These are phyloP conservation scores for Trichoderma arundinaceum DNA, from an alignment of 2,329 filamentous ascomycete species.

Conservation along the genomic window DNA sequence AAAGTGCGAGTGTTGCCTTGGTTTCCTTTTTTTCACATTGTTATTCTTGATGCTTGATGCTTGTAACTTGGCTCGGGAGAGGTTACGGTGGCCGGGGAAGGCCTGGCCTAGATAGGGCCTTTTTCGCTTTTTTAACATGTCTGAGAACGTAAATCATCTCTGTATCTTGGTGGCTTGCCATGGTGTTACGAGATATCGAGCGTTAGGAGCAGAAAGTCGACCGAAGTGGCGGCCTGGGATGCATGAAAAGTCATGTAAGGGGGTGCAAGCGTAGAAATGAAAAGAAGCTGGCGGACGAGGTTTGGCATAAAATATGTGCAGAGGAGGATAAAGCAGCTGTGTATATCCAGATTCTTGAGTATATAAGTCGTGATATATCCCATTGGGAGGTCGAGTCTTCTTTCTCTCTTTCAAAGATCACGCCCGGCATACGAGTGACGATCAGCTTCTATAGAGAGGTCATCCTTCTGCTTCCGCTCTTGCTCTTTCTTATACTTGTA, in stretches of 20 bases:
- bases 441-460: too few relatives aligned
- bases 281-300: not conserved
- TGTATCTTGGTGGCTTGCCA: constrained; percentile 6
- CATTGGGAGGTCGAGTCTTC: not conserved
- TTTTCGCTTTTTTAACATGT: not conserved
- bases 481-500: not conserved
- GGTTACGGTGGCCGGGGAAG: not conserved
- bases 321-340: not conserved
- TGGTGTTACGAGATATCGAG: not conserved
- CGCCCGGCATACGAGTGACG: too few relatives aligned
- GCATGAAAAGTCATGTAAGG: constrained; percentile 16
- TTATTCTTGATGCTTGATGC: not conserved
- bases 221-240: not conserved
- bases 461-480: not conserved
- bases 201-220: not conserved
- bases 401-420: too few relatives aligned
- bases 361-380: constrained; percentile 17
- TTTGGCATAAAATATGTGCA: constrained; percentile 6
- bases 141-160: not conserved
- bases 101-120: not conserved
- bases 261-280: not conserved
- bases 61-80: not conserved
- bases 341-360: not conserved
- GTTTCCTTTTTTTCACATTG: not conserved
- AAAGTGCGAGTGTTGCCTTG: not conserved